These are phyloP conservation scores for Kuraishia ogatae DNA, from an alignment of 805 yeast species.

Conservation along the genomic window DNA sequence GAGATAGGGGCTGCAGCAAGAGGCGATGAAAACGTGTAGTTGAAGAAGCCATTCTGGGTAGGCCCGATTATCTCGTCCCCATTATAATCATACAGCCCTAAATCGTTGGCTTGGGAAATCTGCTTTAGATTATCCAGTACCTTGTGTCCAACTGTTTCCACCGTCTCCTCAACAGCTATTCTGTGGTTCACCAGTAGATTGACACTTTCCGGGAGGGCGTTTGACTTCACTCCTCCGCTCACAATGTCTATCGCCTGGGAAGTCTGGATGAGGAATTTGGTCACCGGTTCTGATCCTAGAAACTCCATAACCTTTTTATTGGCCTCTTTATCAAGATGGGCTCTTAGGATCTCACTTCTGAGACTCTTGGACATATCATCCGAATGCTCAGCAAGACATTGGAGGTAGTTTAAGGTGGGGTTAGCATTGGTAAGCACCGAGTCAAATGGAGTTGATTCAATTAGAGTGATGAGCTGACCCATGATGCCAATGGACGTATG, in stretches of 20 bases:
- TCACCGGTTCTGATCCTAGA: slow-evolving; percentile 5
- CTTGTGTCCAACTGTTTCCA: slow-evolving; percentile 30
- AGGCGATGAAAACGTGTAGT: slow-evolving; percentile 9
- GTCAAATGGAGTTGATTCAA: slow-evolving; percentile 51
- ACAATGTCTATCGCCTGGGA: slow-evolving; percentile 64
- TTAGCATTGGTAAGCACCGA: slow-evolving; percentile 40
- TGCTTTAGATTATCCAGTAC: slow-evolving; percentile 24
- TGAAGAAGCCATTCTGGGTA: slow-evolving; percentile 15
- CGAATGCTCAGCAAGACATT: slow-evolving; percentile 55
- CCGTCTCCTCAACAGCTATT: slow-evolving; percentile 46
- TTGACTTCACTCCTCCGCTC: slow-evolving; percentile 65
- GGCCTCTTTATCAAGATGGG: slow-evolving; percentile 27
- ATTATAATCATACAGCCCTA: slow-evolving; percentile 37
- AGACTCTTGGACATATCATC: slow-evolving; percentile 16
- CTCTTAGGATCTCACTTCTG: slow-evolving; percentile 24
- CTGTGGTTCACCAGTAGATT: slow-evolving; percentile 53
- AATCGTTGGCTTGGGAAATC: slow-evolving; percentile 36
- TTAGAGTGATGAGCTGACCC: slow-evolving; percentile 42
- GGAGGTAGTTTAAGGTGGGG: slow-evolving; percentile 50
- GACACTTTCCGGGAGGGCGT: slow-evolving; percentile 66
- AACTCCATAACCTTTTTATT: slow-evolving; percentile 19
- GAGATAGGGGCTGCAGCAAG: slow-evolving; percentile 36
- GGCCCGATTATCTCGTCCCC: slow-evolving; percentile 14
- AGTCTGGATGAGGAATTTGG: slow-evolving; percentile 40
- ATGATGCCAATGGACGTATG: slow-evolving; percentile 76